Evolutionary conservation across 2,329 filamentous ascomycete species (phyloP), one percentile per base, ranked within the genome.

Genomic region (Orbilia javanica): DNA sequence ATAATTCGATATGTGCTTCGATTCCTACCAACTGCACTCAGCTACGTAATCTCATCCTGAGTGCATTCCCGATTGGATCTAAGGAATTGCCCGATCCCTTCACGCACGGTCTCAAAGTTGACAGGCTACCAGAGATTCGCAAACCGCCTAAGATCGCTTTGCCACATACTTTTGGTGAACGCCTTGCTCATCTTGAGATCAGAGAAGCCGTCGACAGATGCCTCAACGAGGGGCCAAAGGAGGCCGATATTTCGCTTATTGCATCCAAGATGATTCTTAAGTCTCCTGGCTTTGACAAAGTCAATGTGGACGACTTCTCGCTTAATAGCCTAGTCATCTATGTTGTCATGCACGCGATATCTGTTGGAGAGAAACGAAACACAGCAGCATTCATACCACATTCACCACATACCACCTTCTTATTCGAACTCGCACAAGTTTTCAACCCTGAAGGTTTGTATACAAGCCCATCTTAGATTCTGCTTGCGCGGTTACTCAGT

Each of bases 11-110:
- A 65, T 94, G 91, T 85, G 91, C 92, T 81, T 90, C 89, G 82
- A 91, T 98, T 73, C 93, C 94, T 0, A 89, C 90, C 63, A 92
- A 96, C 82, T 96, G 93, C 84, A 90, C 91, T 15, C 96, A 98
- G 84, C 87, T 97, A 65, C 90, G 94, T 80, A 97, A 98, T 82
- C 87, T 97, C 68, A 90, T 99, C 66, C 88, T 98, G 79, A 92
- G 92, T 79, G 93, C 94, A 6, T 92, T 90, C 79, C 93, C 92
- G 25, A 88, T 88, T 3, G 89, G 88, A 20, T 90, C 89, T 81
- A 87, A 88, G 46, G 94, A 93, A 84, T 89, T 92, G 81, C 90
- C 89, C 3, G 92, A 93, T 85, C 92, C 90, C 34, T 90, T 92
- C 82, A 89, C 91, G 62, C 87, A 89, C 22, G 91, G 92, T 0